Percentiles rank a stretch among this genome's conserved stretches.
Conservation (phyloP, 2,329 filamentous ascomycete genomes). For the Cryphonectria carpinicola region DNA sequence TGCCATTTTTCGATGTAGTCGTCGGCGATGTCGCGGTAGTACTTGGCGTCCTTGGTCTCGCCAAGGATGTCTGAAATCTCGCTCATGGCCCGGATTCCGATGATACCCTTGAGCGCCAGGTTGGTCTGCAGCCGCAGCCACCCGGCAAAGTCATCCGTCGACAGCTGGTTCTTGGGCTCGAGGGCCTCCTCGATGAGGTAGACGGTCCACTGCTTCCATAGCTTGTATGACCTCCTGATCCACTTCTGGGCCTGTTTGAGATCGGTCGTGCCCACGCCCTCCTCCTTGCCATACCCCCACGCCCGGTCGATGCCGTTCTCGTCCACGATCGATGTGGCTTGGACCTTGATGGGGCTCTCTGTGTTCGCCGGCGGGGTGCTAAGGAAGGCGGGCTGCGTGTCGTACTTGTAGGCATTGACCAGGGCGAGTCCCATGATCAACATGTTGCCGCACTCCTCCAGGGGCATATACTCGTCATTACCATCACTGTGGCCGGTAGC, state of each 20-base stretch:
- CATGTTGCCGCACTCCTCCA: conserved; percentile 77
- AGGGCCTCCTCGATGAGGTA: conserved; percentile 73
- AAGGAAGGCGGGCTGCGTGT: conserved; percentile 57
- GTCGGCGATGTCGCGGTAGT: conserved; percentile 66
- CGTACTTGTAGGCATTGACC: conserved; percentile 73
- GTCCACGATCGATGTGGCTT: conserved; percentile 29
- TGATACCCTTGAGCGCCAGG: conserved; percentile 74
- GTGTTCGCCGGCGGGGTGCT: conserved; percentile 30
- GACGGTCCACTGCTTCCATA: conserved; percentile 78
- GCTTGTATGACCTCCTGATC: conserved; percentile 58
- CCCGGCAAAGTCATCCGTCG: conserved; percentile 78
- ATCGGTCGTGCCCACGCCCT: conserved; percentile 43
- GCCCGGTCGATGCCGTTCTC: conserved; percentile 41
- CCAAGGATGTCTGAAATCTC: conserved; percentile 66
- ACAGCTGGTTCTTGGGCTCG: conserved; percentile 72
- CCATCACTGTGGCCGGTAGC: conserved; percentile 74
- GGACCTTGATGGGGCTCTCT: conserved; percentile 20
- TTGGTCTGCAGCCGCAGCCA: conserved; percentile 77
- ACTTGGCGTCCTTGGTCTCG: conserved; percentile 58
- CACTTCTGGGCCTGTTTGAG: conserved; percentile 46
- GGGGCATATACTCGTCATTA: conserved; percentile 74
- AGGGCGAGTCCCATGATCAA: conserved; percentile 79
- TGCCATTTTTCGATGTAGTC: conserved; percentile 74
- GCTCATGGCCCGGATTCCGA: conserved; percentile 79
- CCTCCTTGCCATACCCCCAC: conserved; percentile 52